phyloP scores from a whole-genome alignment of 345 rosid species.

The Syzygium oleosum region DNA sequence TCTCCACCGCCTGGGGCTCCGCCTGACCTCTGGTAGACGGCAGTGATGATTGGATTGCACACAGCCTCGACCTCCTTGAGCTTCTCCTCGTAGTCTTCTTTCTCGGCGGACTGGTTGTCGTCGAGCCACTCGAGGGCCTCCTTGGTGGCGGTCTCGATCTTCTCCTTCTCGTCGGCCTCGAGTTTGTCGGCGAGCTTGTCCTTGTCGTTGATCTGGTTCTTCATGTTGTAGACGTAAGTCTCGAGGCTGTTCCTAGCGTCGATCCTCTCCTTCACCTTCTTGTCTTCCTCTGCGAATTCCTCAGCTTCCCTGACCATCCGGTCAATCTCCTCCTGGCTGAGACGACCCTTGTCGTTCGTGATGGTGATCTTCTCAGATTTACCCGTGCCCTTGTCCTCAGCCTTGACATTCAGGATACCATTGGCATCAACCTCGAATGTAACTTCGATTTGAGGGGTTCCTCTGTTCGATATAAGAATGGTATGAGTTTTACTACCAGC shows the following conservation, averaged over 20 bases:
- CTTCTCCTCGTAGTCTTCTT: slow-evolving; percentile 90
- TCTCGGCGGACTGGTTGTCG: slow-evolving; percentile 84
- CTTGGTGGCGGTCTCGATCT: slow-evolving; percentile 70
- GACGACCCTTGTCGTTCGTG: slow-evolving; percentile 90
- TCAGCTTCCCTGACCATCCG: slow-evolving; percentile 93
- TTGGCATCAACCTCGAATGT: slow-evolving; percentile 96
- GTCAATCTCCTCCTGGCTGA: slow-evolving; percentile 95
- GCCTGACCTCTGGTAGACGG: slow-evolving; percentile 79
- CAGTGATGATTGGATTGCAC: slow-evolving; percentile 83
- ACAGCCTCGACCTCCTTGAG: slow-evolving; percentile 93
- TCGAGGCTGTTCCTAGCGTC: slow-evolving; percentile 89
- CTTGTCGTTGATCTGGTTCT: slow-evolving; percentile 82
- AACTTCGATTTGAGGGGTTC: slow-evolving; percentile 96
- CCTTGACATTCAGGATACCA: slow-evolving; percentile 85
- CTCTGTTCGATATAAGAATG: slow-evolving; percentile 34
- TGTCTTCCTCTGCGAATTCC: slow-evolving; percentile 96
- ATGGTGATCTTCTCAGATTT: slow-evolving; percentile 92
- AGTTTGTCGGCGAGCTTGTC: slow-evolving; percentile 97
- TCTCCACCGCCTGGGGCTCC: slow-evolving; percentile 59
- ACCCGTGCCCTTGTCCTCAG: slow-evolving; percentile 88
- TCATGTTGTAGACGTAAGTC: slow-evolving; percentile 92
- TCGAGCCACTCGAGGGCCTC: slow-evolving; percentile 95
- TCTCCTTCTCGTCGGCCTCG: slow-evolving; percentile 88
- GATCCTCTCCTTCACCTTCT: slow-evolving; percentile 84
- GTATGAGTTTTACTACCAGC: not conserved